Evolutionary conservation across 495 filamentous ascomycete species (phyloP).

Genomic region (Neurospora sp.): DNA sequence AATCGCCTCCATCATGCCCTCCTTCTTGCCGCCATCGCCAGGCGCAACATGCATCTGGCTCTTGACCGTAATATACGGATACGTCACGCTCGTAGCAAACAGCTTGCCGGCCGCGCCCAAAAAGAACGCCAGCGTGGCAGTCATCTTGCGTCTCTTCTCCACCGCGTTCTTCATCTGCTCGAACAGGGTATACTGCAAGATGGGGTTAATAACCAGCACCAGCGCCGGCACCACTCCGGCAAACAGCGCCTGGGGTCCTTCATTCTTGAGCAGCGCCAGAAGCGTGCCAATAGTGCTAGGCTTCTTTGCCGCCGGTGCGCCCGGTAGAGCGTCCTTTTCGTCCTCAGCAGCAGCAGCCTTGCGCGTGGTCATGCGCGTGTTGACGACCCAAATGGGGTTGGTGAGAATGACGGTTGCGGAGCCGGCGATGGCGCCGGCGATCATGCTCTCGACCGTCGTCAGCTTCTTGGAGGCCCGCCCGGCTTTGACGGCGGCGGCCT

Average conservation of each 20-base stretch:
- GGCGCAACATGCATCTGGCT: conserved; percentile 86
- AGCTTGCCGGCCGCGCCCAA: conserved; percentile 91
- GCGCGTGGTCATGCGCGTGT: conserved; percentile 94
- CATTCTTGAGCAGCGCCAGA: conserved; percentile 60
- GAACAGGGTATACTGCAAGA: conserved; percentile 96
- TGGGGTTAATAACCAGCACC: conserved; percentile 92
- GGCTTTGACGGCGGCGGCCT: conserved; percentile 62
- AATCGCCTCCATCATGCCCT: conserved; percentile 64
- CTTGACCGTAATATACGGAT: conserved; percentile 98
- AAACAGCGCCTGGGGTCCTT: conserved; percentile 77
- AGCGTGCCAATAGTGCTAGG: conserved; percentile 73
- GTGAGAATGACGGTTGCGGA: conserved; percentile 89
- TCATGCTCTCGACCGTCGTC: conserved; percentile 82
- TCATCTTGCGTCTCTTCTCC: conserved; percentile 49
- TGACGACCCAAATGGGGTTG: conserved; percentile 98
- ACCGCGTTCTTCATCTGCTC: conserved; percentile 77
- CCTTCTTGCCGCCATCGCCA: conserved; percentile 47
- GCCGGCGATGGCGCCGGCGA: conserved; percentile 90
- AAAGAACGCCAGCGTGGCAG: conserved; percentile 78
- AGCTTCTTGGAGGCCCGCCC: conserved; percentile 76
- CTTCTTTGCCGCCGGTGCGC: conserved; percentile 19
- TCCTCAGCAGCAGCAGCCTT: conserved; percentile 42
- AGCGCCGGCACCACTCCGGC: conserved; percentile 87
- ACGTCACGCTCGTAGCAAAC: conserved; percentile 85
- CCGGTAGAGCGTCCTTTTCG: conserved; percentile 34